A percentile compares a stretch with the other conserved stretches of the same genome.
Conservation (phyloP, 768 basidiomycete genomes). For the Tylopilus balloui region DNA sequence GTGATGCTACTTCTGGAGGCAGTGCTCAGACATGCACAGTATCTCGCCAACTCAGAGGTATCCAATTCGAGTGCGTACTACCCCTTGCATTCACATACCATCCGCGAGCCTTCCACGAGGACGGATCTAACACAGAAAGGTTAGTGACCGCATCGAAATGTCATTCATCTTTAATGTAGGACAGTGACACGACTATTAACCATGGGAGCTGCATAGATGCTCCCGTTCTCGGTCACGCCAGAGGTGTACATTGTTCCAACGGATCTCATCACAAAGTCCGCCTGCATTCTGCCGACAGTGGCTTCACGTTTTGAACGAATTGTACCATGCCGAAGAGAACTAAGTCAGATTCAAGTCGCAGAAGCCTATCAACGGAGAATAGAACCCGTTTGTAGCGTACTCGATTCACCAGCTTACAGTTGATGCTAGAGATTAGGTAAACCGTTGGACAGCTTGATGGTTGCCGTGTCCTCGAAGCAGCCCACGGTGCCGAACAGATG, state of each 20-base stretch:
- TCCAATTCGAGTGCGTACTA: too few species aligned
- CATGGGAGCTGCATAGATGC: not conserved
- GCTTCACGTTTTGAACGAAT: constrained; percentile 36
- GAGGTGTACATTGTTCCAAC: constrained; percentile 51
- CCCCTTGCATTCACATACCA: too few species aligned
- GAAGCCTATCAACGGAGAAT: not conserved
- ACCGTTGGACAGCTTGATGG: constrained; percentile 45
- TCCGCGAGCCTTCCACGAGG: too few species aligned
- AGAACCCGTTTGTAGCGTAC: not conserved
- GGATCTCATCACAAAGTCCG: constrained; percentile 48
- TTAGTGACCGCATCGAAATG: too few species aligned
- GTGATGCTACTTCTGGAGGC: too few species aligned
- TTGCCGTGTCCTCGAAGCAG: constrained; percentile 43
- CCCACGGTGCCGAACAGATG: constrained; percentile 54
- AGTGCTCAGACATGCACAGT: too few species aligned
- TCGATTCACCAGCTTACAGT: constrained; percentile 44
- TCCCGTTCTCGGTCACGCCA: not conserved
- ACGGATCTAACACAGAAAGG: too few species aligned
- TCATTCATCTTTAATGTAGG: too few species aligned
- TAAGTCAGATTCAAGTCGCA: not conserved
- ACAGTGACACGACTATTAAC: not conserved
- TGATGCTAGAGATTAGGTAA: constrained; percentile 50
- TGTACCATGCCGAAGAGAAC: constrained; percentile 28
- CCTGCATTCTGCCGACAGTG: constrained; percentile 39
- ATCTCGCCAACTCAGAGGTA: too few species aligned